A percentile compares a stretch with the other conserved stretches of the same genome.
Evolutionary conservation across 371 early-diverging fungal genomes (phyloP).

Genomic region (Actinomortierella ambigua): DNA sequence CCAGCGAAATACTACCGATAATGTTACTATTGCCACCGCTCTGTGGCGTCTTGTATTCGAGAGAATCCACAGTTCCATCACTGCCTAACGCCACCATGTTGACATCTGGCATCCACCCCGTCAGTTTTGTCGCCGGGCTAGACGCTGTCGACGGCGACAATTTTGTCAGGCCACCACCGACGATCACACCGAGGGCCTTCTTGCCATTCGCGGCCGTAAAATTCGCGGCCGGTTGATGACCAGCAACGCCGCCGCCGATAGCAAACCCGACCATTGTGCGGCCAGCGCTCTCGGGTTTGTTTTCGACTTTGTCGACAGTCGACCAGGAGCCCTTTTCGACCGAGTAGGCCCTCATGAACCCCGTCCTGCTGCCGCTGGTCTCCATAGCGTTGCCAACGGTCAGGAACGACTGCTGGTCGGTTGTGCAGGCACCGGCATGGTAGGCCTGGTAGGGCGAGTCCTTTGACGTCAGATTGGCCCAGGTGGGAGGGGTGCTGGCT

Average conservation of each 20-base stretch:
- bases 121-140: slow-evolving; percentile 12
- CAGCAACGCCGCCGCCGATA: background rate
- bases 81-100: slow-evolving; percentile 13
- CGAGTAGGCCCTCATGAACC: slow-evolving; percentile 37
- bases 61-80: slow-evolving; percentile 3
- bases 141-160: slow-evolving; percentile 5
- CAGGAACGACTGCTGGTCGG: slow-evolving; percentile 21
- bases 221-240: too few species aligned
- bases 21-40: slow-evolving; percentile 10
- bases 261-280: slow-evolving; percentile 36
- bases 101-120: slow-evolving; percentile 15
- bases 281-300: slow-evolving; percentile 14
- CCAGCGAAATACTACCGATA: slow-evolving; percentile 16
- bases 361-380: slow-evolving; percentile 3
- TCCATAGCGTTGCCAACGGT: slow-evolving; percentile 26
- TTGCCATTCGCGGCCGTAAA: too few species aligned
- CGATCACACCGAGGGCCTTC: slow-evolving; percentile 18
- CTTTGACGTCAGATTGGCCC: slow-evolving; percentile 40
- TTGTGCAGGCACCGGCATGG: slow-evolving; percentile 34
- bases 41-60: slow-evolving; percentile 12
- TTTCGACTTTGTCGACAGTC: slow-evolving; percentile 2
- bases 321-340: slow-evolving; percentile 29
- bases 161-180: slow-evolving; percentile 34
- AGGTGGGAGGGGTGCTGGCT: slow-evolving; percentile 10
- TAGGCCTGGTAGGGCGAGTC: slow-evolving; percentile 34